A percentile compares a stretch with the other conserved stretches of the same genome.
phyloP scores from a whole-genome alignment of 257 asterid genomes.

The Solanum arcanum region DNA sequence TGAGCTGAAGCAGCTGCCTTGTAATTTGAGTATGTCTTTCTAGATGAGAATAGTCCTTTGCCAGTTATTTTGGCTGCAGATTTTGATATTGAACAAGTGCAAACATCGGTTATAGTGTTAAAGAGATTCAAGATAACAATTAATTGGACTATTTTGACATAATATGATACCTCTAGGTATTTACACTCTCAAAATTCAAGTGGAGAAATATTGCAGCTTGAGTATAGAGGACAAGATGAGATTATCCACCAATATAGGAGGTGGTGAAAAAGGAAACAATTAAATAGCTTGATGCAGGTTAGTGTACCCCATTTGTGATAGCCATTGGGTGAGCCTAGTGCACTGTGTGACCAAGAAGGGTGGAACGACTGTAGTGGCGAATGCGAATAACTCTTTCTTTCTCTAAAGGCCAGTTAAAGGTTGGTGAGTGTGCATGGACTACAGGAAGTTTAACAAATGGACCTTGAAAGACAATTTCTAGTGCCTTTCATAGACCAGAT shows the following conservation, averaged over 20 bases:
- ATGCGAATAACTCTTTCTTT: no score
- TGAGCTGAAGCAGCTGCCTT: background rate
- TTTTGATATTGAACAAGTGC: background rate
- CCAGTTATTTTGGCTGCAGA: background rate
- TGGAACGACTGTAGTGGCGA: no score
- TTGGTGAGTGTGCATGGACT: no score
- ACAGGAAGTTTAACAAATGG: no score
- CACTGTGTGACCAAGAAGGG: no score
- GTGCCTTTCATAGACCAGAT: no score
- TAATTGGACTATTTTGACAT: background rate
- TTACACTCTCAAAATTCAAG: background rate
- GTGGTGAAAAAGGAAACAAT: background rate
- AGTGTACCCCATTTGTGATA: no score
- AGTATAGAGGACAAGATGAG: no score
- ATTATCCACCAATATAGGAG: background rate
- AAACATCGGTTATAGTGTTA: background rate
- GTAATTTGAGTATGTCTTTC: background rate
- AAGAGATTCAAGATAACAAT: background rate
- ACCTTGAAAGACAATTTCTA: no score
- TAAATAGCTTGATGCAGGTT: background rate
- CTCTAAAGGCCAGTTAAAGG: no score
- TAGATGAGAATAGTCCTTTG: background rate
- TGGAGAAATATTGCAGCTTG: background rate
- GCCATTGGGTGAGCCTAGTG: no score
- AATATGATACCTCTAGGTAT: background rate